Percentiles rank a stretch among this genome's conserved stretches.
Conservation (phyloP, 106 monocot genomes). For the Apostasia ramifera region DNA sequence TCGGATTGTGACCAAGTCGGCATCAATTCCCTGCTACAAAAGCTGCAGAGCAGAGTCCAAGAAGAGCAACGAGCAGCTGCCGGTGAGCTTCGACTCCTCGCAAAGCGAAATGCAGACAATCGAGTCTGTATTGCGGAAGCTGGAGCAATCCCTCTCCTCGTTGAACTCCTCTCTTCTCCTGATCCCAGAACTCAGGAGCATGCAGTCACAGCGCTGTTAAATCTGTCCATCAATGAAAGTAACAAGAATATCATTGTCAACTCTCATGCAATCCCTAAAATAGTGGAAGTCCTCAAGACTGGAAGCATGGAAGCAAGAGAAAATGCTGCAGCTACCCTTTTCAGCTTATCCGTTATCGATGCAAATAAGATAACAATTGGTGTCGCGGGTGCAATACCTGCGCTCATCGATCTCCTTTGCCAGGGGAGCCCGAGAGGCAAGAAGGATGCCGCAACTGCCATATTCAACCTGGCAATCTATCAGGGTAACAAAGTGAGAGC, state of each 20-base stretch:
- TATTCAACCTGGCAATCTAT: constrained; percentile 52
- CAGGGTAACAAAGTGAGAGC: constrained; percentile 58
- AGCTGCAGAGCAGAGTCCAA: constrained; percentile 26
- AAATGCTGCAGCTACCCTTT: constrained; percentile 80
- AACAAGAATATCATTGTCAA: constrained; percentile 57
- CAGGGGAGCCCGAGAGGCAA: constrained; percentile 66
- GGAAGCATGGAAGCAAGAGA: constrained; percentile 80
- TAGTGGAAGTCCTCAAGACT: constrained; percentile 52
- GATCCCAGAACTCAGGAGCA: constrained; percentile 81
- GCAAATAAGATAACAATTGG: constrained; percentile 52
- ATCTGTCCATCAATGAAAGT: constrained; percentile 66
- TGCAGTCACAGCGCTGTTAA: constrained; percentile 69
- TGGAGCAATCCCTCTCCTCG: constrained; percentile 63
- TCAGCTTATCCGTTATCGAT: constrained; percentile 63
- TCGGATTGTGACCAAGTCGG: constrained; percentile 40
- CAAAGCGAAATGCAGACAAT: constrained; percentile 68
- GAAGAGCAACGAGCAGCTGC: constrained; percentile 67
- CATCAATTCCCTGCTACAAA: constrained; percentile 29
- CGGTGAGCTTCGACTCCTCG: constrained; percentile 66
- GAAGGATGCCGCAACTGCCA: constrained; percentile 66
- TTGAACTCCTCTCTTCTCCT: constrained; percentile 38
- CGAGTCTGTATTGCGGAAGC: constrained; percentile 65
- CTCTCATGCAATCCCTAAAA: constrained; percentile 42
- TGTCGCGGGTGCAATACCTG: constrained; percentile 58
- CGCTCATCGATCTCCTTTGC: constrained; percentile 51